These are phyloP conservation scores for Golubevia sp. DNA, from an alignment of 1,284 basidiomycete species.

Conservation along the genomic window DNA sequence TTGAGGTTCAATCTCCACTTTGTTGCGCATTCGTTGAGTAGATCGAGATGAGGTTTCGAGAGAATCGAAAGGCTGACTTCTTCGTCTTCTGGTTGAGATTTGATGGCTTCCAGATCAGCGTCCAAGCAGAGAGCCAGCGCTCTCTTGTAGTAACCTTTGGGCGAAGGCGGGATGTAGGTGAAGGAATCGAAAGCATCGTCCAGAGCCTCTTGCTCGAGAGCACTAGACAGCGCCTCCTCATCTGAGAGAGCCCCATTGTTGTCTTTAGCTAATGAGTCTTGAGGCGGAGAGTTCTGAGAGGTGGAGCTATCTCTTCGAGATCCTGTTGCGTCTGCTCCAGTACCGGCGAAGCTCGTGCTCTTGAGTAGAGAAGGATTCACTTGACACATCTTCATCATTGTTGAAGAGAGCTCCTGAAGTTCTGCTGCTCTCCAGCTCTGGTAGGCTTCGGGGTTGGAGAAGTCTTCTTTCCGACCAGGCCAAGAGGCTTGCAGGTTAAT, in stretches of 20 bases:
- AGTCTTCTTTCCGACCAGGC: conserved; percentile 85
- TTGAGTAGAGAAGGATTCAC: conserved; percentile 85
- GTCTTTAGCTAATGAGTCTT: conserved; percentile 6
- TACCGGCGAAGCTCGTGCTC: conserved; percentile 64
- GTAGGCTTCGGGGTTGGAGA: conserved; percentile 79
- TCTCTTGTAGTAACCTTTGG: conserved; percentile 80
- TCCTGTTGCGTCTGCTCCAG: no score
- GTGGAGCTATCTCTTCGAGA: not conserved
- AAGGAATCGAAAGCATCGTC: conserved; percentile 61
- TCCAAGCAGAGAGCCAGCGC: conserved; percentile 83
- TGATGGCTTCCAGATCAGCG: conserved; percentile 85
- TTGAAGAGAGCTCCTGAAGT: conserved; percentile 79
- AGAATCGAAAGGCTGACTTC: conserved; percentile 94
- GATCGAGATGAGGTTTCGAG: conserved; percentile 76
- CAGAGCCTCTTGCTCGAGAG: conserved; percentile 20
- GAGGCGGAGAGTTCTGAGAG: not conserved
- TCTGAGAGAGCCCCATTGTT: conserved; percentile 11
- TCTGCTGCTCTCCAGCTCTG: conserved; percentile 83
- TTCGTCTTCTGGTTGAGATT: conserved; percentile 87
- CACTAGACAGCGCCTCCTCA: conserved; percentile 20
- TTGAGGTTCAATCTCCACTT: conserved; percentile 85
- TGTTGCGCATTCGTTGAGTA: conserved; percentile 84
- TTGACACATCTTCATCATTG: conserved; percentile 85
- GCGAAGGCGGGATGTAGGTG: conserved; percentile 87
- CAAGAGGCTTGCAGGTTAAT: conserved; percentile 82